These are phyloP conservation scores for Penicillium sp. DNA, from an alignment of 2,329 filamentous ascomycete species.

Conservation along the genomic window DNA sequence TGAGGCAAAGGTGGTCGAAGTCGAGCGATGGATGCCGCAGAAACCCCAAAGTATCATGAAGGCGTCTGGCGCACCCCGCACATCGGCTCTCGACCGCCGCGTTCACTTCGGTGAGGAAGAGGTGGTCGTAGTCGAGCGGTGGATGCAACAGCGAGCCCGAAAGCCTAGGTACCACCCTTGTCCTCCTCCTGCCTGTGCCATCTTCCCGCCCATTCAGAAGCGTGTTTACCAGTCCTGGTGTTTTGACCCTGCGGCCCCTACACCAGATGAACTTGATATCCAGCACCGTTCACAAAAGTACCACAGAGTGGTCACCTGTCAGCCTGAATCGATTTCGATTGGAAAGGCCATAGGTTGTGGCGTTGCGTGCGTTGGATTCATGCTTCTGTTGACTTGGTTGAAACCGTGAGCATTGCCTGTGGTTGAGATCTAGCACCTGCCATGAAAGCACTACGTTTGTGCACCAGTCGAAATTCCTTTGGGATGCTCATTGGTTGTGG, in stretches of 20 bases:
- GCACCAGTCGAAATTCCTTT: too few relatives aligned
- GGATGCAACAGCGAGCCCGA: background rate
- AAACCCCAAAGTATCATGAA: background rate
- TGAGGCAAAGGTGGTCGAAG: background rate
- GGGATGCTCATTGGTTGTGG: too few relatives aligned
- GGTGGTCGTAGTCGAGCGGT: background rate
- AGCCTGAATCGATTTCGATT: background rate
- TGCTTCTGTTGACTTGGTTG: background rate
- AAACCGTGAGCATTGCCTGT: background rate
- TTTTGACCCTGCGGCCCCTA: background rate
- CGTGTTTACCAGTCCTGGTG: background rate
- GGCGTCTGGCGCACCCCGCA: background rate
- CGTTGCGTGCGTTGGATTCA: background rate
- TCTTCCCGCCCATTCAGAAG: background rate
- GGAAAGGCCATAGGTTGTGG: background rate
- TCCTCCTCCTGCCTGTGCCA: background rate
- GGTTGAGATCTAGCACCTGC: background rate
- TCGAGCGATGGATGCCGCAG: background rate
- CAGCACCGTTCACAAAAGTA: background rate
- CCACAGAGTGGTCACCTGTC: background rate
- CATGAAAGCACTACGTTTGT: background rate
- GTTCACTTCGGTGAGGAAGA: background rate
- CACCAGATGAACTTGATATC: background rate
- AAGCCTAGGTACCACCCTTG: background rate
- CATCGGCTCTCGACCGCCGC: background rate